phyloP scores from a whole-genome alignment of 1,139 yeast genomes.

The Geotrichum cucujoidarum region DNA sequence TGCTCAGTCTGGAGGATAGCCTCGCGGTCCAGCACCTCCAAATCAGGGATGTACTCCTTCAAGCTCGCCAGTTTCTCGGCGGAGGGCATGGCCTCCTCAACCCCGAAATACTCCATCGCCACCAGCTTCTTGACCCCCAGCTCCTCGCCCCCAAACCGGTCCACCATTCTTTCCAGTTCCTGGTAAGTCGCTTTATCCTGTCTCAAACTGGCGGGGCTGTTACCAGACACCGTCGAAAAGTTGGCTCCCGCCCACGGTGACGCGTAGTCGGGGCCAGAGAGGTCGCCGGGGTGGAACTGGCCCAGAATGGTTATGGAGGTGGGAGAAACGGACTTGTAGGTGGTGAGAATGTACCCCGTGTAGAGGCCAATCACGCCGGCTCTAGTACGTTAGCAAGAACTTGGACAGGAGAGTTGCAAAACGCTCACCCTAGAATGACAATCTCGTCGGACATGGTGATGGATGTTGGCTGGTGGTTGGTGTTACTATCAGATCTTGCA shows the following conservation, averaged over 20 bases:
- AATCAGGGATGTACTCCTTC: slow-evolving; percentile 44
- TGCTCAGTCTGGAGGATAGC: not conserved
- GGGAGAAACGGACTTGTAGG: slow-evolving; percentile 42
- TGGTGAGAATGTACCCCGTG: slow-evolving; percentile 47
- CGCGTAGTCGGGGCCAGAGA: slow-evolving; percentile 48
- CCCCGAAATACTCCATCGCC: slow-evolving; percentile 52
- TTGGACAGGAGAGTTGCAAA: not conserved
- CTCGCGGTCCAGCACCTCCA: slow-evolving; percentile 19
- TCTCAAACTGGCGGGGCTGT: slow-evolving; percentile 45
- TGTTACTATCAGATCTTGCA: no score
- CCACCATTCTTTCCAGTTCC: slow-evolving; percentile 42
- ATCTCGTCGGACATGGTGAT: no score
- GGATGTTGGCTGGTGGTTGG: not conserved
- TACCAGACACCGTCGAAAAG: slow-evolving; percentile 57
- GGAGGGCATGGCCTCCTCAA: slow-evolving; percentile 37
- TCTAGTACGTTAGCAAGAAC: slow-evolving; percentile 29
- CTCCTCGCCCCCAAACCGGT: slow-evolving; percentile 45
- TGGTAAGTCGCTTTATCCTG: slow-evolving; percentile 52
- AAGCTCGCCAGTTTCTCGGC: slow-evolving; percentile 44
- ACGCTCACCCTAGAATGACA: not conserved
- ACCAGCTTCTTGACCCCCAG: slow-evolving; percentile 51
- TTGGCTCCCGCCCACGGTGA: slow-evolving; percentile 56
- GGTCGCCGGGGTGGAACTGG: slow-evolving; percentile 58
- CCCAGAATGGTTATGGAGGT: slow-evolving; percentile 48
- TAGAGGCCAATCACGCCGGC: slow-evolving; percentile 73